Conservation (phyloP, 345 rosid genomes). For the Dovyalis caffra region DNA sequence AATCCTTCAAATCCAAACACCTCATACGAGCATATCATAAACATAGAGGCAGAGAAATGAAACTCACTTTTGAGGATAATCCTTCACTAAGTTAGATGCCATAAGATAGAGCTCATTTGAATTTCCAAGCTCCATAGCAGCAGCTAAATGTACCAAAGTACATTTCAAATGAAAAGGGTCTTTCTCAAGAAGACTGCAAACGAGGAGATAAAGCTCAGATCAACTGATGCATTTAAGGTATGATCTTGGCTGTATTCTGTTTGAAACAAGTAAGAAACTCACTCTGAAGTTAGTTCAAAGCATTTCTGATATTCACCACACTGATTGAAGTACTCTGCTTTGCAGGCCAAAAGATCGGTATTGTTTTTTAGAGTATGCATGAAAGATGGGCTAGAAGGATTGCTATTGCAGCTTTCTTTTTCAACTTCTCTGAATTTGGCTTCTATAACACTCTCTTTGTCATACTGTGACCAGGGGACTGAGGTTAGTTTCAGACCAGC, state of each 20-base stretch:
- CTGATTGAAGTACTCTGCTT: constrained; percentile 97
- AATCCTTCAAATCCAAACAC: not conserved
- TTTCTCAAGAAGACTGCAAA: constrained; percentile 78
- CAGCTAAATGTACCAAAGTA: constrained; percentile 83
- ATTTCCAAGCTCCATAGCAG: constrained; percentile 94
- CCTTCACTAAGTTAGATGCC: constrained; percentile 96
- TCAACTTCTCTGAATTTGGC: constrained; percentile 82
- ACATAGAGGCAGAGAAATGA: not conserved
- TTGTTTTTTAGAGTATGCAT: constrained; percentile 58
- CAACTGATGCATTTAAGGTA: constrained; percentile 15
- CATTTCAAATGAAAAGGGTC: constrained; percentile 96
- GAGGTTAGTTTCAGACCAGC: constrained; percentile 4
- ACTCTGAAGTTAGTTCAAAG: constrained; percentile 82
- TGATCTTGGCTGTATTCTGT: constrained; percentile 9
- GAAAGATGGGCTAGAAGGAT: constrained; percentile 49
- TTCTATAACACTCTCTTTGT: constrained; percentile 75
- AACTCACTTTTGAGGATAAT: constrained; percentile 91
- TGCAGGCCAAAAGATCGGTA: constrained; percentile 85
- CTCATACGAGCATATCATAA: not conserved
- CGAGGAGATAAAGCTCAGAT: constrained; percentile 19
- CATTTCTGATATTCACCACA: constrained; percentile 95
- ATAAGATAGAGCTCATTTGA: constrained; percentile 94
- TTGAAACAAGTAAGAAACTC: constrained; percentile 38
- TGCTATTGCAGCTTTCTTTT: constrained; percentile 55
- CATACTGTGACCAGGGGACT: constrained; percentile 49